Percentiles rank a stretch among this genome's conserved stretches.
Evolutionary conservation across 441 rosid genomes (phyloP).

Genomic region (Manihot esculenta): DNA sequence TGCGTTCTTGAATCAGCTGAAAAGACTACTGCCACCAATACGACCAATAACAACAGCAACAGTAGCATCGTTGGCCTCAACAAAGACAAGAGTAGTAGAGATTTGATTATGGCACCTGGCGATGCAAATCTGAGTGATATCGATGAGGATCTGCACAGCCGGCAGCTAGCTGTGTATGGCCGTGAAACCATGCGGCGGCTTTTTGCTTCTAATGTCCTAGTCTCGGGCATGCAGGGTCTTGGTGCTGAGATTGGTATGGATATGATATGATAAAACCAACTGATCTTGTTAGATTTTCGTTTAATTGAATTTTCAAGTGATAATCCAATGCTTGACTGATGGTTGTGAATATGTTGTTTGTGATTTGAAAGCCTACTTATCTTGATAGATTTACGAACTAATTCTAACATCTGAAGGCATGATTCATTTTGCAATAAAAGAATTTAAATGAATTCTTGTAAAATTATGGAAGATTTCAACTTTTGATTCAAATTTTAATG

Average conservation of each 20-base stretch:
- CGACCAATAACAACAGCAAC: constrained; percentile 13
- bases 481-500: too few relatives aligned
- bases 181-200: constrained; percentile 92
- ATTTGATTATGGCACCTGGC: constrained; percentile 54
- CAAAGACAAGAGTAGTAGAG: constrained; percentile 12
- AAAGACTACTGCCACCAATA: neutral
- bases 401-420: too few relatives aligned
- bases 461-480: too few relatives aligned
- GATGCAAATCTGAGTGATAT: constrained; percentile 57
- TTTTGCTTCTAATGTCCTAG: constrained; percentile 71
- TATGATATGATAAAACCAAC: neutral
- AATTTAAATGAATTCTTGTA: too few relatives aligned
- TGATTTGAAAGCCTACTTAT: too few relatives aligned
- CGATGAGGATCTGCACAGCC: constrained; percentile 90
- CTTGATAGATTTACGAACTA: too few relatives aligned
- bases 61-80: constrained; percentile 14
- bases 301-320: too few relatives aligned
- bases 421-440: too few relatives aligned
- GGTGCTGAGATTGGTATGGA: constrained; percentile 84
- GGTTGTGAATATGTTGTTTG: too few relatives aligned
- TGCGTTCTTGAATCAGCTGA: constrained; percentile 14
- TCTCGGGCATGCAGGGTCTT: constrained; percentile 87
- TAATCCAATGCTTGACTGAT: too few relatives aligned
- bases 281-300: neutral
- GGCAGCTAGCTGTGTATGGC: constrained; percentile 93